Evolutionary conservation across 805 yeast genomes (phyloP), one percentile per base, ranked within the genome.

Genomic region (Starmerella stigmatis): DNA sequence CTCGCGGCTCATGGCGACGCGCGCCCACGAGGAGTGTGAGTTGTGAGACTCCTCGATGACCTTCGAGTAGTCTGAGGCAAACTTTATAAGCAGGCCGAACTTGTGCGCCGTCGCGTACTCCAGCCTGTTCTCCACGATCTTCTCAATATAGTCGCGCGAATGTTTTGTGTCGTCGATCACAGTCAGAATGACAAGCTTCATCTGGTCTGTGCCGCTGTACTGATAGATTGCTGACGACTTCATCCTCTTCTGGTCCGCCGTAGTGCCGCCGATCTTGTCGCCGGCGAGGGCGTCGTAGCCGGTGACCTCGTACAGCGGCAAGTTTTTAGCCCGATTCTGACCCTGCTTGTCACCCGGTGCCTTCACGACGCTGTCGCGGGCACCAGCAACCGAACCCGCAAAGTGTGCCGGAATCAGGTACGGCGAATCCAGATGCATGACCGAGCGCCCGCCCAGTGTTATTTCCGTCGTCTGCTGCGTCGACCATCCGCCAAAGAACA

Each of bases 31-130:
- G 34, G 44, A 57, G n/a, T 47, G 36, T 31, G 51, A 51, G 44
- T 49, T 46, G 34, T 43, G 32, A 13, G 57, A 45, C 15, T 50
- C 55, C 28, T 50, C 54, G 31, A 58, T 51, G 15, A 51, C 49
- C 29, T 45, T 31, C 44, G 48, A 58, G 63, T 84, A 88, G 60
- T 92, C 96, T 62, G 85, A 88, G 27, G 72, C 62, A 84, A 89
- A 86, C 49, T 96, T 74, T 20, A 83, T 75, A 57, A 86, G 89
- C 22, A 86, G 64, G 26, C 95, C 97, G 61, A 79, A 89, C 30
- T 75, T 74, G 57, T 85, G 86, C 11, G 68, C 69, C 61, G 80
- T 83, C 5, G 94, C 94, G 60, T 88, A 89, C 61, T 86, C 88
- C 23, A 83, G 81, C 58, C 96, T 74, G 64, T 89, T 89, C 61